Percentiles rank a stretch among this genome's conserved stretches.
phyloP scores from a whole-genome alignment of 1,284 basidiomycete species.

The Peniophora sp. region DNA sequence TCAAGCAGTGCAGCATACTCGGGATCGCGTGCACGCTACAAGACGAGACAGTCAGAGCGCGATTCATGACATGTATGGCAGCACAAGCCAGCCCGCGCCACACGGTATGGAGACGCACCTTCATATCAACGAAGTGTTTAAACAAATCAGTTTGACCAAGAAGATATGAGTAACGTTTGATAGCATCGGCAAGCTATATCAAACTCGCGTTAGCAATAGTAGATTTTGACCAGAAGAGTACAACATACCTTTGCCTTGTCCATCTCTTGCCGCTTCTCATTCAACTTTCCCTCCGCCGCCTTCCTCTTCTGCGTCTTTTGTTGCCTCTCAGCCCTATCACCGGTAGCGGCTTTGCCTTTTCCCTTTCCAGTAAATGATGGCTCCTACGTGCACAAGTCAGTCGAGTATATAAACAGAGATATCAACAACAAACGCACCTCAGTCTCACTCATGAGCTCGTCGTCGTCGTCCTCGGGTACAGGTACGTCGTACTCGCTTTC shows the following conservation, averaged over 20 bases:
- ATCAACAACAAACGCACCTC: conserved; percentile 28
- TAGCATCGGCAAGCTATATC: conserved; percentile 80
- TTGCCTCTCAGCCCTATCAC: conserved; percentile 28
- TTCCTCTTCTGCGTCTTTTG: conserved; percentile 60
- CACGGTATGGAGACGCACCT: conserved; percentile 39
- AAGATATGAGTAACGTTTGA: conserved; percentile 92
- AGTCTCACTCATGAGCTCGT: conserved; percentile 55
- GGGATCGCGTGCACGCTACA: conserved; percentile 82
- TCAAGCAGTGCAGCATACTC: conserved; percentile 90
- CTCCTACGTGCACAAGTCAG: conserved; percentile 13
- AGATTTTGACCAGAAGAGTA: conserved; percentile 1
- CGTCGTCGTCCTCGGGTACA: conserved; percentile 39
- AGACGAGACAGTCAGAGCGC: conserved; percentile 3
- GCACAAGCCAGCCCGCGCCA: background rate
- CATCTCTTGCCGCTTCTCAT: conserved; percentile 67
- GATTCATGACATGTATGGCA: background rate
- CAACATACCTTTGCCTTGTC: conserved; percentile 68
- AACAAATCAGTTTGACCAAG: conserved; percentile 94
- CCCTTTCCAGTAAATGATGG: conserved; percentile 31
- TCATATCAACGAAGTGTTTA: conserved; percentile 93
- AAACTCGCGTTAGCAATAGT: background rate
- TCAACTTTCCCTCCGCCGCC: conserved; percentile 60
- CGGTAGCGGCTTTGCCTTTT: conserved; percentile 23
- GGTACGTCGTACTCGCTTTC: conserved; percentile 60
- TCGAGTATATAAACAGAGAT: conserved; percentile 3